These are phyloP conservation scores for Nakazawaea wyomingensis DNA, from an alignment of 805 yeast species.

Conservation along the genomic window DNA sequence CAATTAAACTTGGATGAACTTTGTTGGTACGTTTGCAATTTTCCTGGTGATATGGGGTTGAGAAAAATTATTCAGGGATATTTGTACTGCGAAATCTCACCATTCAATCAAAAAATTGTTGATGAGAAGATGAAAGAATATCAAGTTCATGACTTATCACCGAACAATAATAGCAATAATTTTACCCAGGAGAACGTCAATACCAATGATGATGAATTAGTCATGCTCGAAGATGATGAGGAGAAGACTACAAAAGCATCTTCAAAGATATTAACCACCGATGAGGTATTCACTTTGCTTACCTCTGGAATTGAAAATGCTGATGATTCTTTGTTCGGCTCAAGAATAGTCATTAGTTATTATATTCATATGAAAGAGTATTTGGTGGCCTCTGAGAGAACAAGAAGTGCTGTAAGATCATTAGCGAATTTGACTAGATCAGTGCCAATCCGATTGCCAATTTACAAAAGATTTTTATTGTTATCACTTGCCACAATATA, in stretches of 20 bases:
- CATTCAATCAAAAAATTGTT: slow-evolving; percentile 38
- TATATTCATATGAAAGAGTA: slow-evolving; percentile 60
- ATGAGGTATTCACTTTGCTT: slow-evolving; percentile 34
- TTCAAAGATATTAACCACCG: slow-evolving; percentile 21
- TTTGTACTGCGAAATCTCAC: slow-evolving; percentile 62
- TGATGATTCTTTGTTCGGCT: slow-evolving; percentile 47
- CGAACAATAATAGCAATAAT: neutral
- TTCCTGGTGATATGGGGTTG: slow-evolving; percentile 50
- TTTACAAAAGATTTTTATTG: slow-evolving; percentile 55
- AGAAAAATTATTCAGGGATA: slow-evolving; percentile 60
- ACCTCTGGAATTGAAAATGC: slow-evolving; percentile 32
- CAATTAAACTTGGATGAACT: slow-evolving; percentile 44
- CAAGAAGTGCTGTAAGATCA: slow-evolving; percentile 53
- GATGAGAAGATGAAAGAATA: slow-evolving; percentile 17
- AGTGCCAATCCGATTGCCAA: slow-evolving; percentile 41
- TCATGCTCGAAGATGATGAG: slow-evolving; percentile 11
- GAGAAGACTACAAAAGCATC: neutral
- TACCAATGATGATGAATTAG: slow-evolving; percentile 15
- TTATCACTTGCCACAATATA: slow-evolving; percentile 70
- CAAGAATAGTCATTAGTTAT: slow-evolving; percentile 59
- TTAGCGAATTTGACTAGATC: slow-evolving; percentile 43
- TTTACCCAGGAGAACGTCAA: neutral
- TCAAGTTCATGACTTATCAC: slow-evolving; percentile 15
- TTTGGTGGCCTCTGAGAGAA: slow-evolving; percentile 52
- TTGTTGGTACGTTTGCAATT: slow-evolving; percentile 47